A percentile compares a stretch with the other conserved stretches of the same genome.
Evolutionary conservation across 306 rosid species (phyloP).

Genomic region (Hippophae gyantsensis): DNA sequence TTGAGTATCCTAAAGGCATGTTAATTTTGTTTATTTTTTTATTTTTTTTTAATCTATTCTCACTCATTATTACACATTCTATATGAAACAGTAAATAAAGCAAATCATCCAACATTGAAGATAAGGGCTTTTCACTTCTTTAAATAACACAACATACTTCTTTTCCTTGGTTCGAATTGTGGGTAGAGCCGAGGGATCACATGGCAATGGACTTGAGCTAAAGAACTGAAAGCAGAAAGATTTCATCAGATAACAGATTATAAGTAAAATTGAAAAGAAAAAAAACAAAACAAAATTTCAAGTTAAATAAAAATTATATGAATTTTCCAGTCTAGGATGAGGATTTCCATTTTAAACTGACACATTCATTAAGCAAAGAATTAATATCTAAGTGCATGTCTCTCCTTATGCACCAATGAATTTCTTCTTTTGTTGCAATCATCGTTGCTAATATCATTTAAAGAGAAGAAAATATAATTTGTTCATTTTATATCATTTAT

Average conservation of each 20-base stretch:
- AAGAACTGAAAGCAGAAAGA: slow-evolving; percentile 33
- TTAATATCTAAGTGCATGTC: no score
- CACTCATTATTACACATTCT: not conserved
- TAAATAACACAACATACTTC: slow-evolving; percentile 19
- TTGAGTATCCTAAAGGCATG: not conserved
- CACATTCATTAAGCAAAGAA: no score
- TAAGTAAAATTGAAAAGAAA: slow-evolving; percentile 1
- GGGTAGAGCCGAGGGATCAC: slow-evolving; percentile 29
- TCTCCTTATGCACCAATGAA: no score
- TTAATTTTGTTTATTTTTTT: not conserved
- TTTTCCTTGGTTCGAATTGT: slow-evolving; percentile 10
- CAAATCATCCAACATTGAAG: not conserved
- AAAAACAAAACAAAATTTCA: not conserved
- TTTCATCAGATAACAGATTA: not conserved
- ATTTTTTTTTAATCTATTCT: no score
- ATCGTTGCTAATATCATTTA: no score
- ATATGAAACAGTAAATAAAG: not conserved
- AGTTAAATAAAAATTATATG: not conserved
- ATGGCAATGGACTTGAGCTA: slow-evolving; percentile 30
- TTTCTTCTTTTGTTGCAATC: no score
- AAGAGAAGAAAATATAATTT: no score
- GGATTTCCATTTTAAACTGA: no score
- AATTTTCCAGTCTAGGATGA: not conserved
- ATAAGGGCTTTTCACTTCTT: not conserved
- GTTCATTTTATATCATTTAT: no score